These are phyloP conservation scores for Zoysia pacifica DNA, from an alignment of 176 grass and related monocot genomes.

Conservation along the genomic window DNA sequence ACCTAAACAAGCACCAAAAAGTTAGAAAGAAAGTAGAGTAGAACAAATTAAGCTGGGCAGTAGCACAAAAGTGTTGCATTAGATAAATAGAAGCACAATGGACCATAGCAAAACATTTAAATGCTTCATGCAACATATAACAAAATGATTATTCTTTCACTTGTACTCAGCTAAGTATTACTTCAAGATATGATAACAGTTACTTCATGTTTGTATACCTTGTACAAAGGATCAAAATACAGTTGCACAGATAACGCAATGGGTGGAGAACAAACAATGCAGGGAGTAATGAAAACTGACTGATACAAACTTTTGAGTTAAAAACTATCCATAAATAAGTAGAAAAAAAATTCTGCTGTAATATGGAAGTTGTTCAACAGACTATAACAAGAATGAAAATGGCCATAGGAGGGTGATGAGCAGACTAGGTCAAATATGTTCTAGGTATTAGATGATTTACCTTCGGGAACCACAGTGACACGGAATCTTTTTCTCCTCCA, in stretches of 20 bases:
- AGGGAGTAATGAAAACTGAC: not conserved
- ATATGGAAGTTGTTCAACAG: not conserved
- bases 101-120: conserved; percentile 9
- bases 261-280: not conserved
- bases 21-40: conserved; percentile 32
- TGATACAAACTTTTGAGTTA: not conserved
- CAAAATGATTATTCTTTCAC: not conserved
- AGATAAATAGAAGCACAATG: conserved; percentile 6
- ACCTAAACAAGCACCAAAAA: conserved; percentile 60
- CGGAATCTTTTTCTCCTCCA: conserved; percentile 94
- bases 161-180: not conserved
- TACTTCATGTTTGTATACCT: not conserved
- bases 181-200: conserved; percentile 3
- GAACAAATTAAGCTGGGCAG: conserved; percentile 22
- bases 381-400: not conserved
- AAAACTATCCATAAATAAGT: not conserved
- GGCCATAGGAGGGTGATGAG: not conserved
- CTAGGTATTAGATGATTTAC: conserved; percentile 39
- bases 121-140: conserved; percentile 14
- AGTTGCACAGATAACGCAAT: conserved; percentile 1
- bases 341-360: not conserved
- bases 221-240: not conserved
- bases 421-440: not conserved
- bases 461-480: conserved; percentile 93
- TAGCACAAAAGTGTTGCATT: conserved; percentile 16